These are phyloP conservation scores for Trichoderma polysporum DNA, from an alignment of 2,329 filamentous ascomycete genomes.

Conservation along the genomic window DNA sequence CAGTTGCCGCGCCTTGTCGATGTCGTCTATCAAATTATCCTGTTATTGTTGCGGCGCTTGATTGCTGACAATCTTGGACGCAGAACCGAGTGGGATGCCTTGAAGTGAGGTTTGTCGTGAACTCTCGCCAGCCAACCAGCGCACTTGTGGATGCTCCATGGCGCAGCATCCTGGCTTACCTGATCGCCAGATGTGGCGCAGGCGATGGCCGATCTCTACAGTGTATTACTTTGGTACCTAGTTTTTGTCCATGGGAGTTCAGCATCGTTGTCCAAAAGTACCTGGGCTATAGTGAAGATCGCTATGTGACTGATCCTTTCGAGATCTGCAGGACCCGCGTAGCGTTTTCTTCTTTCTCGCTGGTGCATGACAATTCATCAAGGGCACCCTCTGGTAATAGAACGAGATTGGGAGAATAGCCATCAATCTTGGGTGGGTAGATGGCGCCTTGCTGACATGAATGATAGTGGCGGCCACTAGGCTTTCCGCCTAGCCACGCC, in stretches of 20 bases:
- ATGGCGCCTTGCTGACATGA: neutral
- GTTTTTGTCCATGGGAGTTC: neutral
- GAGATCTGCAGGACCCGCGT: neutral
- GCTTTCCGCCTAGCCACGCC: neutral
- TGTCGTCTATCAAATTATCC: neutral
- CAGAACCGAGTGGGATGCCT: neutral
- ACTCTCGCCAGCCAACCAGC: neutral
- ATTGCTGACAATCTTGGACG: neutral
- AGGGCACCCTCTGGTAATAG: neutral
- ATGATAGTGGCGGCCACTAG: neutral
- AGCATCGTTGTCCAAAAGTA: neutral
- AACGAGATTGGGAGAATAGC: no score
- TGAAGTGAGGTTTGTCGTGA: neutral
- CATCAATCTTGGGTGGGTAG: no score
- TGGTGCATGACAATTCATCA: neutral
- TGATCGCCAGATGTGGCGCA: constrained; percentile 17
- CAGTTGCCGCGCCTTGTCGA: neutral
- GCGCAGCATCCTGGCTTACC: constrained; percentile 12
- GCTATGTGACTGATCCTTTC: neutral
- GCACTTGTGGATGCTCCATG: neutral
- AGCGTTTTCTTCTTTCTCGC: neutral
- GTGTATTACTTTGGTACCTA: neutral
- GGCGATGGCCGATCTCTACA: neutral
- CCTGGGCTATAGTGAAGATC: neutral
- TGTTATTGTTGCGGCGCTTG: neutral